phyloP scores from a whole-genome alignment of 768 basidiomycete species.

The Termitomyces sp. region DNA sequence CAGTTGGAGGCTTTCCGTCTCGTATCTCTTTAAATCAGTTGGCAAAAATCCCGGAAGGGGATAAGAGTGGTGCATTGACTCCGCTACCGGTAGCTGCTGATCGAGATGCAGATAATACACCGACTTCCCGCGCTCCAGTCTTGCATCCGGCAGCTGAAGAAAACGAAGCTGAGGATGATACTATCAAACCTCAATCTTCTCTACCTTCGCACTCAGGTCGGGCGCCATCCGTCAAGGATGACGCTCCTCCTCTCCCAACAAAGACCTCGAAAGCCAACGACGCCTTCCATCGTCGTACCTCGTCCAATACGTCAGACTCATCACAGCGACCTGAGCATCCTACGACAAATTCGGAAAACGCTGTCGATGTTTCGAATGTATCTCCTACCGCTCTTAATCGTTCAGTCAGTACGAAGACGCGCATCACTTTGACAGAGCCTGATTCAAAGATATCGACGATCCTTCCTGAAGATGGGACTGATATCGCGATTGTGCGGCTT shows the following conservation, averaged over 20 bases:
- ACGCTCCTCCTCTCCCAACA: neutral
- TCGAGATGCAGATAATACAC: constrained; percentile 20
- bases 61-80: constrained; percentile 20
- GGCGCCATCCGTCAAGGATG: neutral
- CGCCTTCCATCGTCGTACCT: constrained; percentile 6
- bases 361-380: neutral
- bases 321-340: neutral
- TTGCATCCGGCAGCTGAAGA: constrained; percentile 10
- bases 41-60: constrained; percentile 33
- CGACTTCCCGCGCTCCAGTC: constrained; percentile 20
- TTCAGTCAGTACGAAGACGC: constrained; percentile 16
- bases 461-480: constrained; percentile 30
- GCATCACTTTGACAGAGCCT: constrained; percentile 42
- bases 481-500: constrained; percentile 44
- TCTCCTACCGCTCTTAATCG: neutral
- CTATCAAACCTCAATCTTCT: constrained; percentile 5
- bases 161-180: constrained; percentile 11
- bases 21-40: constrained; percentile 43
- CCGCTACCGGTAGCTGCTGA: constrained; percentile 27
- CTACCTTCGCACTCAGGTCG: neutral
- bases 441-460: constrained; percentile 20
- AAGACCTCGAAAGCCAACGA: constrained; percentile 6
- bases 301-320: constrained; percentile 4
- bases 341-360: neutral
- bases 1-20: constrained; percentile 45